Conservation (phyloP, 208 protist species). For the Willaertia magna region DNA sequence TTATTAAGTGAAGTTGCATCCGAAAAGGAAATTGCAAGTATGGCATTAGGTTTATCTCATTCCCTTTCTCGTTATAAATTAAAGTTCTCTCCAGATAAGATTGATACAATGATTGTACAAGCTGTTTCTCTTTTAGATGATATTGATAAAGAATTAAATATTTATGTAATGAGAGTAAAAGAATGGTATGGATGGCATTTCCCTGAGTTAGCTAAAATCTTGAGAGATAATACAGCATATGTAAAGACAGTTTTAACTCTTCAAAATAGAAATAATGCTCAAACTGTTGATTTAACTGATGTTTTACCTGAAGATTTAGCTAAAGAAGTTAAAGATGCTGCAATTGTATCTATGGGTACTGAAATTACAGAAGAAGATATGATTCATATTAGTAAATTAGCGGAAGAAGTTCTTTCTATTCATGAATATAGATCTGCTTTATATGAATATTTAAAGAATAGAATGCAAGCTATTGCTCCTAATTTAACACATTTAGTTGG, state of each 20-base stretch:
- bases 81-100: slow-evolving; percentile 99
- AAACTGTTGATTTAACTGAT: slow-evolving; percentile 73
- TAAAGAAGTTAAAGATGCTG: slow-evolving; percentile 80
- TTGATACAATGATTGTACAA: slow-evolving; percentile 99
- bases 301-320: slow-evolving; percentile 88
- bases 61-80: slow-evolving; percentile 96
- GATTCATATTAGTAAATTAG: slow-evolving; percentile 75
- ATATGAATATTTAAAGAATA: slow-evolving; percentile 81
- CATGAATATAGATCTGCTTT: slow-evolving; percentile 83
- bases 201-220: slow-evolving; percentile 92
- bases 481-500: slow-evolving; percentile 95
- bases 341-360: slow-evolving; percentile 97
- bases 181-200: slow-evolving; percentile 99
- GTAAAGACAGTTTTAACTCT: slow-evolving; percentile 77
- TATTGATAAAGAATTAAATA: slow-evolving; percentile 99
- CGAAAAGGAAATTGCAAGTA: slow-evolving; percentile 75
- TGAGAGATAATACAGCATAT: slow-evolving; percentile 90
- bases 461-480: slow-evolving; percentile 92
- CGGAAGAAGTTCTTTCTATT: slow-evolving; percentile 60
- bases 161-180: slow-evolving; percentile 93
- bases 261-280: slow-evolving; percentile 71
- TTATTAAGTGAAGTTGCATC: slow-evolving; percentile 62
- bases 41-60: slow-evolving; percentile 95
- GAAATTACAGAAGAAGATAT: slow-evolving; percentile 90
- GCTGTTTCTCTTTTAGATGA: slow-evolving; percentile 96